Base-by-base conservation (phyloP, 2,329 filamentous ascomycete genomes). In the Fusarium paranaense region DNA sequence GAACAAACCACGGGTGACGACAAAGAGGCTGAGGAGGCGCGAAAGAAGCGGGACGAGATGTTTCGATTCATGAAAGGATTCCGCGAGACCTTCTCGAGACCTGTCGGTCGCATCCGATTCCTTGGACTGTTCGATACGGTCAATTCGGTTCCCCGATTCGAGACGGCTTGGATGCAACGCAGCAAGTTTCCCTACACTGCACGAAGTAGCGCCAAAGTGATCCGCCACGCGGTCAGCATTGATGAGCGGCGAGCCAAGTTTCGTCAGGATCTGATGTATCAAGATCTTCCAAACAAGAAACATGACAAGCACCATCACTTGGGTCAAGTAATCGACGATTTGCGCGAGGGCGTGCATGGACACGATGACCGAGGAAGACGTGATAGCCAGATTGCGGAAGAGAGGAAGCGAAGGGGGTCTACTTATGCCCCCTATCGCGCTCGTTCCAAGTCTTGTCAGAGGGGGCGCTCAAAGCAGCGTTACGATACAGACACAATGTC, bases 51-150 rank as follows among this genome's bases (percentile, higher is more conserved):
- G 73, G 85, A 85, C n/a, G 86, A 90, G 69, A 91, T 94, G 83
- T 93, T 93, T 74, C 83, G 87, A 9, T 95, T 93, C 78, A 93
- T 96, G 90, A 93, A 92, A 74, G 91, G 90, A 0, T 97, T 97
- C 79, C 89, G 93, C 22, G 93, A 95, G 81, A 96, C 94, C 0
- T 97, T 97, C 79, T 93, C 91, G 47, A 86, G 94, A 1, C 93
- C 93, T 0, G 92, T 95, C 2, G 88, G 91, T 13, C 88, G 92
- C 1, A 94, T 96, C 70, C 88, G 89, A 2, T 95, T 96, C 75
- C 85, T 97, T 2, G 94, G 94, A 0, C 86, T 97, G 0, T 97
- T 96, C 72, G 94, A 96, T 76, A 95, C 93, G 0, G 94, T 96
- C 71, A 95, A 95, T 77, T 94, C 91, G 16, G 93, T 95, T 0